Evolutionary conservation across 1,139 yeast species (phyloP), one percentile per base, ranked within the genome.

Genomic region (Casaregolazyma suthepensis): DNA sequence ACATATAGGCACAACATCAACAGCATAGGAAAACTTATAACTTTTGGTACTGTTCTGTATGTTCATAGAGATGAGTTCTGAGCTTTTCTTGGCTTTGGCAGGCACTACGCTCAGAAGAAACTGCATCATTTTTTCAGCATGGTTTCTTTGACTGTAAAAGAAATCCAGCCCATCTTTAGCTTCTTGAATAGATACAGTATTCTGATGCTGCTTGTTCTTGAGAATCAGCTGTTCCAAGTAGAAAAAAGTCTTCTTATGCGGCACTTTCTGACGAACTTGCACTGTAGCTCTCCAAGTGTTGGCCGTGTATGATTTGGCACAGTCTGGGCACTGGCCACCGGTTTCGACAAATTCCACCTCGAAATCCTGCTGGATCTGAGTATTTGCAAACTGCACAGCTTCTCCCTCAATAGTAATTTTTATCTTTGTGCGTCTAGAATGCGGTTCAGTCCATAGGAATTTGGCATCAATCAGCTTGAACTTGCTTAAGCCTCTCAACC

Each of bases 241-340:
- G 68, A 91, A 80, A 70, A 94, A 91, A 6, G 99, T 94, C 76
- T 97, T 85, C 75, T 94, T 94, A 72, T 94, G 99, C 15, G 91
- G 83, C 43, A 93, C 99, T 68, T 94, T 93, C 72, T 94, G 99
- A 74, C 99, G 84, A 63, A 94, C 86, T 75, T 94, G 99, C 45
- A 94, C 96, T 31, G 93, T 82, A n/a, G 99, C 98, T 70, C 94
- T 85, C 99, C 99, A 94, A 15, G 98, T 94, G 70, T 93, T 89
- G 46, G 95, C 87, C 23, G 99, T 93, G 68, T 87, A 93, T 1
- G 96, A 85, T 72, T 89, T 90, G 53, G 98, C 98, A 81, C 99
- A 94, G 72, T 91, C 98, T 2, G 97, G 85, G 77, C 99, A 94
- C 75, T 91, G 98, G 85, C 88, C 87, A 31, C 97, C 96, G 57